Base-by-base conservation (phyloP, 1,284 basidiomycete genomes). In the Cronartium quercuum region DNA sequence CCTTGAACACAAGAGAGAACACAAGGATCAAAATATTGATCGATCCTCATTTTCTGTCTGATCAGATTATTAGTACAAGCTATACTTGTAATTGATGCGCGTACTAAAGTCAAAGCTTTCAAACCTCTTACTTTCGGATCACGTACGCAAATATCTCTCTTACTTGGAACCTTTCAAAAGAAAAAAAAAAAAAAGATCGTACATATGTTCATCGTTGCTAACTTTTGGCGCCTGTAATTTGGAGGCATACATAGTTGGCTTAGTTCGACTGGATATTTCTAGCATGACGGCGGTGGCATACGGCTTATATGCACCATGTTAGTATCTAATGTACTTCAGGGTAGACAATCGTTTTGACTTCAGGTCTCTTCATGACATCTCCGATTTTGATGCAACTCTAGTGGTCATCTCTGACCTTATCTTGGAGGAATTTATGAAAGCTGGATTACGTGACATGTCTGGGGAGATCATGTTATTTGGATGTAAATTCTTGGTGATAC, bases 371-470 rank as follows among this genome's bases (percentile, higher is more conserved):
- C 51, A 6, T 21, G 18, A 55, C 18, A n/a, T 29, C n/a, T n/a
- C n/a, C n/a, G n/a, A n/a, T n/a, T n/a, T n/a, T n/a, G n/a, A n/a
- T n/a, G n/a, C n/a, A n/a, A n/a, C n/a, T n/a, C n/a, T n/a, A 55
- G 51, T 55, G 15, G 51, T 29, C 51, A 55, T 55, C n/a, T n/a
- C 51, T 6, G 51, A 55, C 29, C 51, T 55, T 29, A 21, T 55
- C 15, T 29, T 55, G n/a, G n/a, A 21, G 51, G 51, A 55, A 21
- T 29, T 55, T 55, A 29, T 29, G 0, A 55, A 55, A 21, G 15
- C 51, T 55, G 51, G 51, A n/a, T 21, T n/a, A n/a, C 51, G 51
- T 21, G 51, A 55, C 51, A n/a, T 55, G 51, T 55, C 51, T 55
- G 51, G 51, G 12, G 51, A 55, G 18, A 55, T 55, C 51, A 3